Evolutionary conservation across 2,329 filamentous ascomycete genomes (phyloP).

Genomic region (Colletotrichum tanaceti): DNA sequence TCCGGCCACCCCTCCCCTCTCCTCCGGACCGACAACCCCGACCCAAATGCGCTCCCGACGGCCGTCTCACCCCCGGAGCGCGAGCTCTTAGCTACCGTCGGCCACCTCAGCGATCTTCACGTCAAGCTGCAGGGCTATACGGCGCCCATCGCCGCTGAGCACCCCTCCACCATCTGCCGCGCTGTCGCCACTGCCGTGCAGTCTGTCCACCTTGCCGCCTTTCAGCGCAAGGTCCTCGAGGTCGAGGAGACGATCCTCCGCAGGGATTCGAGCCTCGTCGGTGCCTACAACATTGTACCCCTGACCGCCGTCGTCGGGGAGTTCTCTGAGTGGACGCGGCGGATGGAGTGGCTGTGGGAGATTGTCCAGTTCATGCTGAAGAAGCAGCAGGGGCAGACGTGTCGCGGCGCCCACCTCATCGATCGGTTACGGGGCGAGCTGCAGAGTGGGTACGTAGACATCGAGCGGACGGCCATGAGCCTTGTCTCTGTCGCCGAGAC

Average conservation of each 20-base stretch:
- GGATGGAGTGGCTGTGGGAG: constrained; percentile 87
- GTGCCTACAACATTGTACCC: constrained; percentile 93
- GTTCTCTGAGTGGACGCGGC: constrained; percentile 87
- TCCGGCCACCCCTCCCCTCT: constrained; percentile 93
- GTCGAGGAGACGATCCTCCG: constrained; percentile 84
- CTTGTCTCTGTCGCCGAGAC: constrained; percentile 84
- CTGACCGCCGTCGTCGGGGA: constrained; percentile 85
- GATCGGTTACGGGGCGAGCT: constrained; percentile 79
- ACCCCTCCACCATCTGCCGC: constrained; percentile 85
- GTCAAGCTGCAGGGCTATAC: constrained; percentile 76
- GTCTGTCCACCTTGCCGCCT: constrained; percentile 79
- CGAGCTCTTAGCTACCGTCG: constrained; percentile 81
- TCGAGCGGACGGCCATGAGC: constrained; percentile 80
- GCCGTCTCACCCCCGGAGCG: constrained; percentile 81
- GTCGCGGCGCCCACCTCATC: constrained; percentile 79
- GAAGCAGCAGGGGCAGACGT: constrained; percentile 53
- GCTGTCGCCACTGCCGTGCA: constrained; percentile 85
- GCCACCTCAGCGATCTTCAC: constrained; percentile 82
- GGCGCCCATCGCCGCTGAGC: constrained; percentile 73
- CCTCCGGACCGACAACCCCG: constrained; percentile 68
- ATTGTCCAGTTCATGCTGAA: constrained; percentile 75
- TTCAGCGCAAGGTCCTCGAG: constrained; percentile 85
- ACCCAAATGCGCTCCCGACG: constrained; percentile 56
- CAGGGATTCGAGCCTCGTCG: constrained; percentile 82
- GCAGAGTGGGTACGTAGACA: constrained; percentile 88